Base-by-base conservation (phyloP, 768 basidiomycete species). In the Tulasnella sp. region DNA sequence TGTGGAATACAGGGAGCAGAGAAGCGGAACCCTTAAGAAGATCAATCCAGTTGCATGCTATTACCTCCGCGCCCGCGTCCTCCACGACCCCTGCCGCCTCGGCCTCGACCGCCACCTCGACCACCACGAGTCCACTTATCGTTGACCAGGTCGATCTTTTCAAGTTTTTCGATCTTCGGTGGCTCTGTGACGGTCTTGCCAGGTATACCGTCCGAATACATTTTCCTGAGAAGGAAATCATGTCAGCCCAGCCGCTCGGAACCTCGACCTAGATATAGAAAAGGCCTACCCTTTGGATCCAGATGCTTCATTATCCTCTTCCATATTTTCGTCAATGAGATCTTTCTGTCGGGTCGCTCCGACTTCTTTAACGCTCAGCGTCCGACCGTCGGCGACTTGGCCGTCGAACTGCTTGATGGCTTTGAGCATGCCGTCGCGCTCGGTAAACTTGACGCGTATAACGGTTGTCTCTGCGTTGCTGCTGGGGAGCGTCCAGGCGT, bases 381-480 rank as follows among this genome's bases (percentile, higher is more conserved):
- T 54, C 40, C 79, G 69, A 46, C 79, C 79, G 50, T 80, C 79
- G 28, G 79, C 79, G 20, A 75, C 42, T 44, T 80, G 79, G 2
- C 54, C 42, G 72, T 80, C 48, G 79, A 80, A 80, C 37, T 73
- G 79, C 72, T 75, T 69, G 46, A 80, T 80, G 79, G 79, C 79
- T 24, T 74, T 80, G 28, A 37, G 37, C 79, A 80, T 80, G 31
- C 46, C 41, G 2, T 80, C 72, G 24, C 79, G 74, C 24, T 80
- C 58, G 41, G 46, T n/a, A 41, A 80, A 80, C 58, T 73, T 73
- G 44, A 80, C 79, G 20, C 79, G 79, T 40, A 80, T 73, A 28
- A 73, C 41, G 31, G 74, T 75, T 6, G 79, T 74, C 48, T 80
- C 79, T 28, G 69, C 28, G 72, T 73, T 75, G 42, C 74, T 28